phyloP scores from a whole-genome alignment of 768 basidiomycete species.

The Trichaptum fuscoviolaceum region DNA sequence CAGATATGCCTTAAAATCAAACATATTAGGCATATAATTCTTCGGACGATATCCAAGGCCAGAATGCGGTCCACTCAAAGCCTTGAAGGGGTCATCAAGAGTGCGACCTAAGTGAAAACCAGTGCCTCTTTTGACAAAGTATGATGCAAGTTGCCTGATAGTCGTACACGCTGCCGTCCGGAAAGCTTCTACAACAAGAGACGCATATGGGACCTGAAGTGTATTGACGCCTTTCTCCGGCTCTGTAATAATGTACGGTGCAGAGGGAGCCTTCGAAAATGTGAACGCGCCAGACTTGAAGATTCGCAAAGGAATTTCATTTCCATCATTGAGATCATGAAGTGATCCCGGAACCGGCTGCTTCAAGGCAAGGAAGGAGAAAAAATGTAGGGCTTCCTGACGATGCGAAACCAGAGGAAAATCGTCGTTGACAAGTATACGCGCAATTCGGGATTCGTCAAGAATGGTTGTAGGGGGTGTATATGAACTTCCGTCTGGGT shows the following conservation, averaged over 20 bases:
- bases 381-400: background rate
- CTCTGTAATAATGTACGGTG: background rate
- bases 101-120: background rate
- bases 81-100: background rate
- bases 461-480: background rate
- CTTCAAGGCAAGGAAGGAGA: background rate
- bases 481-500: background rate
- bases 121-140: background rate
- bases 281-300: background rate
- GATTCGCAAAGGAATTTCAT: background rate
- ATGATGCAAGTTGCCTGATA: background rate
- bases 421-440: background rate
- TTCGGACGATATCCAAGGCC: background rate
- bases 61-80: background rate
- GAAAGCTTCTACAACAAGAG: background rate
- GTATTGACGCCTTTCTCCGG: background rate
- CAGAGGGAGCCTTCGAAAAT: background rate
- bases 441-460: background rate
- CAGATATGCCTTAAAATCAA: background rate
- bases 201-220: background rate
- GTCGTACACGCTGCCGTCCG: background rate
- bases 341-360: background rate
- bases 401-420: background rate
- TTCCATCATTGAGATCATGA: background rate
- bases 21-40: background rate